Percentiles rank a stretch among this genome's conserved stretches.
phyloP scores from a whole-genome alignment of 116 monocot species.

The Zostera marina region DNA sequence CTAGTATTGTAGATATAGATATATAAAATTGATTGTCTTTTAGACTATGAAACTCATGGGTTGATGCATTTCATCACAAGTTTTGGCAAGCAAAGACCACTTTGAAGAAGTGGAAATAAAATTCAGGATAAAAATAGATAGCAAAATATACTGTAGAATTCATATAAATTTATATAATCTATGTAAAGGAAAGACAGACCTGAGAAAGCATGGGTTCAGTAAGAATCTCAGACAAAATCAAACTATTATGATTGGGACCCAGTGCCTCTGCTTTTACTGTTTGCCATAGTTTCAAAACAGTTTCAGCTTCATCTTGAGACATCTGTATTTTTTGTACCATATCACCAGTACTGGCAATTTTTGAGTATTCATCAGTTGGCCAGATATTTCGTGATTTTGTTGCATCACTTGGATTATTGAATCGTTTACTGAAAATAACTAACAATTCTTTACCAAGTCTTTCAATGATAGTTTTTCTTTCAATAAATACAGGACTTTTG shows the following conservation, averaged over 20 bases:
- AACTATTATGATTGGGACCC: constrained; percentile 50
- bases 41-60: background rate
- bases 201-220: constrained; percentile 75
- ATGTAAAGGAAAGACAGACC: constrained; percentile 20
- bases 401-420: constrained; percentile 13
- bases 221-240: constrained; percentile 58
- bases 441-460: constrained; percentile 25
- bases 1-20: too few species aligned
- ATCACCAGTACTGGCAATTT: constrained; percentile 9
- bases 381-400: constrained; percentile 13
- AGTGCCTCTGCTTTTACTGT: constrained; percentile 73
- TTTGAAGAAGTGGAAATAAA: background rate
- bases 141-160: background rate
- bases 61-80: background rate
- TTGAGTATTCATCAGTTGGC: constrained; percentile 15
- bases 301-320: constrained; percentile 76
- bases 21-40: too few species aligned
- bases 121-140: background rate
- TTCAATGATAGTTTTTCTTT: constrained; percentile 11
- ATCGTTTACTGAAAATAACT: constrained; percentile 11
- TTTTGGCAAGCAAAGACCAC: background rate
- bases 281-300: constrained; percentile 78
- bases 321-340: constrained; percentile 29
- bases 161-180: background rate
- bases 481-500: constrained; percentile 9